Evolutionary conservation across 2,329 filamentous ascomycete species (phyloP), one percentile per base, ranked within the genome.

Genomic region (Neonectria ditissima): DNA sequence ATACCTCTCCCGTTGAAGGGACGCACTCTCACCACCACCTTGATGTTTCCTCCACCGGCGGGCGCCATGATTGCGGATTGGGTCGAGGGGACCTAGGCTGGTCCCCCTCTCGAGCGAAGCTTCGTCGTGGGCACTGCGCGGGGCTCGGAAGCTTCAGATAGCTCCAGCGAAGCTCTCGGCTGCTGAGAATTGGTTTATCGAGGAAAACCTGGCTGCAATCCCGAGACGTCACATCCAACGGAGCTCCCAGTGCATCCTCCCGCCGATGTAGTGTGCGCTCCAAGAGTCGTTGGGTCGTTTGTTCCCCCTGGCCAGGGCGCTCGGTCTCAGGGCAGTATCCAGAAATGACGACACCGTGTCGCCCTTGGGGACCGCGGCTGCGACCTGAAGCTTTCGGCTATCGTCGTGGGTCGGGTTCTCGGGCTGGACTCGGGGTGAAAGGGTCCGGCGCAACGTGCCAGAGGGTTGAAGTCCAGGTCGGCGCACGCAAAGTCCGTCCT

Each of bases 21-120:
- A 78, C 96, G 89, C 74, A 92, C 91, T 83, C 96, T 90, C 84
- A 99, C 96, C 85, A 99, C 96, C 83, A 99, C 96, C 90, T 99
- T 99, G 81, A 99, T 99, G 78, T 99, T 99, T 78, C 96, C 94
- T 82, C 92, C 94, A 76, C 92, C 92, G 73, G 87, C 83, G 65
- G 83, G 79, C 70, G 79, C 74, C 79, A 80, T 80, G 74, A 57
- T 69, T 73, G 70, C 69, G 66, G 62, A 60, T 63, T 65, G 62
- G 69, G 68, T 69, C 67, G 70, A 65, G 77, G 78, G 78, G 78
- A 78, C 78, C 78, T 65, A 65, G 53, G 62, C 41, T 70, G 77
- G 79, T 75, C 76, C 78, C 78, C 77, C 78, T 73, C 58, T 65
- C 51, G 69, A 57, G 61, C 58, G 56, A 59, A 60, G 56, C 59